Base-by-base conservation (phyloP, 345 rosid species). In the Pistacia atlantica region DNA sequence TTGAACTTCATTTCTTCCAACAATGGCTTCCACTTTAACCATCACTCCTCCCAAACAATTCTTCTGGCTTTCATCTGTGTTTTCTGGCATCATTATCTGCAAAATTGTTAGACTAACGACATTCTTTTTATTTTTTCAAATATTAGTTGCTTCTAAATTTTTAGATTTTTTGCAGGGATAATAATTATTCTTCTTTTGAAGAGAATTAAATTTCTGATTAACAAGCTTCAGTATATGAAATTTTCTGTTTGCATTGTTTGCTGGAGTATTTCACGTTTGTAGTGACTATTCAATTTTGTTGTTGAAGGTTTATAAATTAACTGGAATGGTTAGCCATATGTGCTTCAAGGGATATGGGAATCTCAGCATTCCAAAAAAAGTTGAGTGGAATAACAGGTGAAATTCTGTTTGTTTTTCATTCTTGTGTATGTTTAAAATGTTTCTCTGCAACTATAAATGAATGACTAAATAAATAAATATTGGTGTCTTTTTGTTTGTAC, bases 341-440 rank as follows among this genome's bases (percentile, higher is more conserved):
- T 83, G 84, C 81, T 93, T 90, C 65, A 75, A 75, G 77, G 87
- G 83, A 65, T 93, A 90, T 76, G 72, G 76, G 28, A 90, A 88
- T 65, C 93, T 93, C 69, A 81, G 79, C 70, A 54, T 63, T 58
- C 79, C 80, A 75, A 77, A 89, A 80, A 84, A 80, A 87, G 72
- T 90, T 83, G 98, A 92, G 89, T 90, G 98, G 98, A 90, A 90
- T 79, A 93, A 93, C 77, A 72, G 98, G 97, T 93, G 82, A 63
- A 31, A 20, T 31, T 68, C 33, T 74, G 77, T 66, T 42, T 1
- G 3, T 48, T 45, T 25, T 66, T 31, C 17, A 58, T 65, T 73
- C 62, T 67, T 65, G 17, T 74, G 68, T 42, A 3, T 33, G 1
- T 16, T 14, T 75, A 12, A 14, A 42, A 5, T 42, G 16, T 11